Evolutionary conservation across 2,329 filamentous ascomycete genomes (phyloP).

Genomic region (Alternaria ethzedia): DNA sequence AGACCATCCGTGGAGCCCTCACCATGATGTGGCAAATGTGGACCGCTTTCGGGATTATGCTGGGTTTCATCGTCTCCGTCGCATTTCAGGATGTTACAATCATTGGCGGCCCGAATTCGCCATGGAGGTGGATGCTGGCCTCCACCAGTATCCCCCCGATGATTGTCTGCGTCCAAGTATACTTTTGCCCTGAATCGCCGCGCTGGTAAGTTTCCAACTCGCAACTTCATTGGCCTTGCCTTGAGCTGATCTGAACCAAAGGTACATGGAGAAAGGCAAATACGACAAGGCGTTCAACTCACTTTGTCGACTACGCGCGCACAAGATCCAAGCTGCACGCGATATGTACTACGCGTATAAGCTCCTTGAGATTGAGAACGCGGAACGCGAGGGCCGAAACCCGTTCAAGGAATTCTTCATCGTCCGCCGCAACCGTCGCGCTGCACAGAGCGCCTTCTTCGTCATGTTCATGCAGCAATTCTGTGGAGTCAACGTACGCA

Average conservation of each 20-base stretch:
- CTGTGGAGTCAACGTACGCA: constrained; percentile 32
- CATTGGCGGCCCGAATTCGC: constrained; percentile 27
- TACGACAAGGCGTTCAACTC: constrained; percentile 41
- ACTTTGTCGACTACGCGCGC: constrained; percentile 60
- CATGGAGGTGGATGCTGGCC: constrained; percentile 45
- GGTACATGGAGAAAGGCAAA: constrained; percentile 46
- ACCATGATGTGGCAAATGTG: constrained; percentile 62
- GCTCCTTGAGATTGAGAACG: constrained; percentile 45
- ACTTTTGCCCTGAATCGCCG: constrained; percentile 39
- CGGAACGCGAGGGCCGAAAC: constrained; percentile 41
- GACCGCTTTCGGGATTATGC: constrained; percentile 43
- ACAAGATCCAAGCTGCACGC: constrained; percentile 61
- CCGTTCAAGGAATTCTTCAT: constrained; percentile 43
- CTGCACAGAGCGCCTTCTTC: constrained; percentile 41
- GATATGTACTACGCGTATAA: constrained; percentile 61
- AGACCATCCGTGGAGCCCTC: constrained; percentile 57
- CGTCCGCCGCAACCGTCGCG: constrained; percentile 43
- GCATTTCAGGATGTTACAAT: constrained; percentile 37
- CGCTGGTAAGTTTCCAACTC: constrained; percentile 26
- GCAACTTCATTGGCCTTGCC: neutral
- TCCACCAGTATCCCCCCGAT: constrained; percentile 40
- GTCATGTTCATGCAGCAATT: constrained; percentile 49
- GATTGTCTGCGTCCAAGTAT: constrained; percentile 40
- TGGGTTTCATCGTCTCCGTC: constrained; percentile 41
- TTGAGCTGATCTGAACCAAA: neutral